phyloP scores from a whole-genome alignment of 1,139 yeast genomes.

The Williopsis jadinii region DNA sequence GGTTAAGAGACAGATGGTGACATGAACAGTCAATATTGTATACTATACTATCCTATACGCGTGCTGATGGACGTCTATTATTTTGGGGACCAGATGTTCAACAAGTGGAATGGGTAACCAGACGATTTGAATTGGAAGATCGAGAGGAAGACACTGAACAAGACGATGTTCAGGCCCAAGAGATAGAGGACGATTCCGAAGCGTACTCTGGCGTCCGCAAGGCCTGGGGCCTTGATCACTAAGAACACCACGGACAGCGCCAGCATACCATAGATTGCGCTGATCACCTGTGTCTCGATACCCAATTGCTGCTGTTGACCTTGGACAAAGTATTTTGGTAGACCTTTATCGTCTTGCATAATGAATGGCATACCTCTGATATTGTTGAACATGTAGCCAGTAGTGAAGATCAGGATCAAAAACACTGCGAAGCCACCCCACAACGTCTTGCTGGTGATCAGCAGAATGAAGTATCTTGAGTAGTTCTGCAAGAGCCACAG shows the following conservation, averaged over 20 bases:
- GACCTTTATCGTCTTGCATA: slow-evolving; percentile 47
- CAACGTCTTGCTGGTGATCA: slow-evolving; percentile 37
- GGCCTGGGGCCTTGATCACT: slow-evolving; percentile 40
- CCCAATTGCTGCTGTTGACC: slow-evolving; percentile 73
- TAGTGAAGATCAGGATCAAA: slow-evolving; percentile 60
- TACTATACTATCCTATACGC: not conserved
- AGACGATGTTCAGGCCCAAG: slow-evolving; percentile 36
- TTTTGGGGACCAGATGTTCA: slow-evolving; percentile 22
- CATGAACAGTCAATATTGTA: not conserved
- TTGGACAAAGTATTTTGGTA: slow-evolving; percentile 50
- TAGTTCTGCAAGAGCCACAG: slow-evolving; percentile 27
- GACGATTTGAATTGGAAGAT: slow-evolving; percentile 51
- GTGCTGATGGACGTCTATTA: not conserved
- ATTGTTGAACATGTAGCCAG: slow-evolving; percentile 92
- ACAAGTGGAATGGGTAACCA: slow-evolving; percentile 51
- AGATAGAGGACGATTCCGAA: slow-evolving; percentile 37
- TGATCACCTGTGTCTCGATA: slow-evolving; percentile 71
- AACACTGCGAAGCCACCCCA: slow-evolving; percentile 66
- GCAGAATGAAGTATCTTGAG: slow-evolving; percentile 23
- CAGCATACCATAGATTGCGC: slow-evolving; percentile 54
- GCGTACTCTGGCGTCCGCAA: slow-evolving; percentile 36
- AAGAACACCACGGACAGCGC: slow-evolving; percentile 43
- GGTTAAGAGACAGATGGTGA: slow-evolving; percentile 4
- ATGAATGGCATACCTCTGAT: slow-evolving; percentile 74
- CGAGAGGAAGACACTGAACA: slow-evolving; percentile 47